phyloP scores from a whole-genome alignment of 805 yeast genomes.

The Schizosaccharomyces octosporus region DNA sequence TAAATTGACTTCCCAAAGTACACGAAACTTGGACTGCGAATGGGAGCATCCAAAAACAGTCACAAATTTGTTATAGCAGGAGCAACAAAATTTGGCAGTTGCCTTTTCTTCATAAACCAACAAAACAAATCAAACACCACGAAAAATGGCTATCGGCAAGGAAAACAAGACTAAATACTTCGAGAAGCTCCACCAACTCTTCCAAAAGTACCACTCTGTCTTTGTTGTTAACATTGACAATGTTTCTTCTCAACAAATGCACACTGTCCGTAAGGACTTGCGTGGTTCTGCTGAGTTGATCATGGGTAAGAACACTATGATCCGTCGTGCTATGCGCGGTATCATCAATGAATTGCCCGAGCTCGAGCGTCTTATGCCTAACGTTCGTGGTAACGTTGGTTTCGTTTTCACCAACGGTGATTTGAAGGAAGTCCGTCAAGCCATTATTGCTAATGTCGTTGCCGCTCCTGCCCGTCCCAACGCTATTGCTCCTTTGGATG shows the following conservation, averaged over 20 bases:
- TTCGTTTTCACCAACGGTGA: conserved; percentile 96
- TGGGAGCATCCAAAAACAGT: background rate
- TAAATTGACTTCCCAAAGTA: too few relatives aligned
- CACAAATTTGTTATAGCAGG: background rate
- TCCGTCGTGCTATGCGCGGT: conserved; percentile 97
- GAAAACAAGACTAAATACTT: conserved; percentile 61
- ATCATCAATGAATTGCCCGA: conserved; percentile 86
- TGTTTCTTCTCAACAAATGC: conserved; percentile 99
- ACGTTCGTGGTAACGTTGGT: conserved; percentile 95
- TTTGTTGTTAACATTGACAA: conserved; percentile 98
- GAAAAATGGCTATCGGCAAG: background rate
- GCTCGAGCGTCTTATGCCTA: conserved; percentile 81
- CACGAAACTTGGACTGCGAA: background rate
- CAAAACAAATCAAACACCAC: background rate
- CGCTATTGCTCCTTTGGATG: conserved; percentile 96
- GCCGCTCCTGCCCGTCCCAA: conserved; percentile 99
- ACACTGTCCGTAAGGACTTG: conserved; percentile 91
- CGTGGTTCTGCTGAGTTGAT: conserved; percentile 86
- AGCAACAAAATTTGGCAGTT: background rate
- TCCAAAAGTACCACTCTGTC: conserved; percentile 91
- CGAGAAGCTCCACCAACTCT: conserved; percentile 76
- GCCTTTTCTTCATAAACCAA: background rate
- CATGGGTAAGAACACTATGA: conserved; percentile 99
- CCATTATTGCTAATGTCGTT: conserved; percentile 72
- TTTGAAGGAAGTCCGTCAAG: conserved; percentile 78